Base-by-base conservation (phyloP, 2,329 filamentous ascomycete species). In the Paraconiothyrium brasiliense region DNA sequence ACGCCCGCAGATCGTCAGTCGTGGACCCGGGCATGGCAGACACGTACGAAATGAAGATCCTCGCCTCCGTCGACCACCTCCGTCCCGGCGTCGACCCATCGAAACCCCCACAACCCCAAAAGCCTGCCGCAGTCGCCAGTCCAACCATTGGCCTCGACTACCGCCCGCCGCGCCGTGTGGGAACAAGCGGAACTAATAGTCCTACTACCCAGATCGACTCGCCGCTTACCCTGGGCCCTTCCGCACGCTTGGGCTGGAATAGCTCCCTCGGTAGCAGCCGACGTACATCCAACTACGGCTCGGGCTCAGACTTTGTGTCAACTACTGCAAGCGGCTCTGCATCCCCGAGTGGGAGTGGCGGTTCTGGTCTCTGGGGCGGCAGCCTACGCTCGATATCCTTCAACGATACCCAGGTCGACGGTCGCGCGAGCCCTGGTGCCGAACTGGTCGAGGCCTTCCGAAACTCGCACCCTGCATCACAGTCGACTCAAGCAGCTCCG, bases 51-150 rank as follows among this genome's bases (percentile, higher is more conserved):
- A 86, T 94, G 68, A 89, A 88, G 65, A 78, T 94, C 14, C 85
- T 90, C n/a, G 90, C 90, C 34, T 92, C 87, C 58, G 90, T 88
- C 0, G 91, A 94, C 35, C 92, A 95, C 71, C 80, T 94, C 2
- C 85, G 88, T 6, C 81, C 84, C 1, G 83, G 82, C 1, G 76
- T 76, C 8, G 80, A 84, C 61, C 81, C 82, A 6, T 71, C 78
- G 11, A 74, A 70, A 47, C 67, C 69, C 7, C 67, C 67, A 14
- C 71, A 73, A 37, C 48, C 71, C 11, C 67, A 71, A 32, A 79
- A 78, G 1, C 78, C 77, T 3, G 70, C 71, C 4, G 61, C 74
- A 9, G 49, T 68, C 10, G 57, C 68, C 39, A 76, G 64, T 30
- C 75, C 76, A 9, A 69, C 75, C 0, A 62, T 75, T 20, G 69